phyloP scores from a whole-genome alignment of 169 alveolate genomes.

The Plasmodium coatneyi region DNA sequence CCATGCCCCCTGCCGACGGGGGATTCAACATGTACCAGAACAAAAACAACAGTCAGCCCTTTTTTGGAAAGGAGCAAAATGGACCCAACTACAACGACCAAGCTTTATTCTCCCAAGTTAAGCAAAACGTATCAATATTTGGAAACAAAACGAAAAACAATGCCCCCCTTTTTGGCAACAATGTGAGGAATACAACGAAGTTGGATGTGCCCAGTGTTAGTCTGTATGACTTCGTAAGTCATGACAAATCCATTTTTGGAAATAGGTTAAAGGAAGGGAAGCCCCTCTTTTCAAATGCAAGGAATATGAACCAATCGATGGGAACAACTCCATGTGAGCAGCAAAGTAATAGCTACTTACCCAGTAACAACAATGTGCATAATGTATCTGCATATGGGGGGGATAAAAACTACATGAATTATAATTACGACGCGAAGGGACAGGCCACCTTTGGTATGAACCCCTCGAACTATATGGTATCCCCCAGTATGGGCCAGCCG shows the following conservation, averaged over 20 bases:
- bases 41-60: neutral
- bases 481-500: neutral
- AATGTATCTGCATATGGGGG: neutral
- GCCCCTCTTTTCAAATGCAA: conserved; percentile 15
- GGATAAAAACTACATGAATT: neutral
- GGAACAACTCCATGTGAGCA: neutral
- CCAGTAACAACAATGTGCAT: neutral
- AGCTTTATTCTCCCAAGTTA: conserved; percentile 16
- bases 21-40: neutral
- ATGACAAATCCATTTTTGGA: conserved; percentile 68
- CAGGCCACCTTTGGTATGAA: neutral
- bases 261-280: conserved; percentile 59
- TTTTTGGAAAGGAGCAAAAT: neutral
- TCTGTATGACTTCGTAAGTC: conserved; percentile 47
- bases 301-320: neutral
- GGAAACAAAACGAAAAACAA: conserved; percentile 33
- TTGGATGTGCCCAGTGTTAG: conserved; percentile 2
- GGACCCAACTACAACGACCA: neutral
- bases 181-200: neutral
- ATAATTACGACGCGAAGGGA: neutral
- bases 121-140: conserved; percentile 55
- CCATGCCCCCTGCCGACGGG: neutral
- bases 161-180: conserved; percentile 43
- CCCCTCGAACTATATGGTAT: neutral
- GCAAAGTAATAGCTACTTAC: neutral